Evolutionary conservation across 371 early-diverging fungal species (phyloP).

Genomic region (Mucor plumbeus): DNA sequence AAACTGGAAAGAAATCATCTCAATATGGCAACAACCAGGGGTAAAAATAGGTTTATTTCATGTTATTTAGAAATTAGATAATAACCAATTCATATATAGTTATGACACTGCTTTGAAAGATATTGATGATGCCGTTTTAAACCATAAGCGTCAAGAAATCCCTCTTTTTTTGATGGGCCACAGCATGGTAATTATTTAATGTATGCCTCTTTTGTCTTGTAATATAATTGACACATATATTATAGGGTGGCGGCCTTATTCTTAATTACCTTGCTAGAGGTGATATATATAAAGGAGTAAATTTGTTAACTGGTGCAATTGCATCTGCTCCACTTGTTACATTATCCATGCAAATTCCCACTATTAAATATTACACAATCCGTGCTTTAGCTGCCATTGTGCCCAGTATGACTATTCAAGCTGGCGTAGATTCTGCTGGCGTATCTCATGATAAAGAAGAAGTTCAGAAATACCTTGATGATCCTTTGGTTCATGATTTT

Average conservation of each 20-base stretch:
- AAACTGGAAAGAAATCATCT: constrained; percentile 58
- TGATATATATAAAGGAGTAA: constrained; percentile 41
- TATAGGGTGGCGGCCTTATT: constrained; percentile 62
- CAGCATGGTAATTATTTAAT: constrained; percentile 52
- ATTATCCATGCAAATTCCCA: constrained; percentile 40
- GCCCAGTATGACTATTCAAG: constrained; percentile 53
- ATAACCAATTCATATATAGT: constrained; percentile 12
- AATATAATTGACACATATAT: not conserved
- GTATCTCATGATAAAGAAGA: constrained; percentile 57
- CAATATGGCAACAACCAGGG: constrained; percentile 61
- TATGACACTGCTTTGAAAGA: constrained; percentile 51
- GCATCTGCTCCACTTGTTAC: constrained; percentile 48
- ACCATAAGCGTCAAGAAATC: constrained; percentile 39
- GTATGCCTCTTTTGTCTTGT: not conserved
- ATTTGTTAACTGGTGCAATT: constrained; percentile 52
- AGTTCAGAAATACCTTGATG: constrained; percentile 51
- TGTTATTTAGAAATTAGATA: not conserved
- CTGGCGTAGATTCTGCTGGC: constrained; percentile 41
- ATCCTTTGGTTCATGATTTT: constrained; percentile 61
- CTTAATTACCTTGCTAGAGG: constrained; percentile 58
- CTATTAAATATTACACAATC: constrained; percentile 42
- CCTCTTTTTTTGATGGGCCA: constrained; percentile 72
- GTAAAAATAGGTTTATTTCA: constrained; percentile 26
- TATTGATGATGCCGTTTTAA: constrained; percentile 59
- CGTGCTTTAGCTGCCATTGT: constrained; percentile 41